A percentile compares a stretch with the other conserved stretches of the same genome.
Conservation (phyloP, 495 filamentous ascomycete genomes). For the Neurospora tetraspora region DNA sequence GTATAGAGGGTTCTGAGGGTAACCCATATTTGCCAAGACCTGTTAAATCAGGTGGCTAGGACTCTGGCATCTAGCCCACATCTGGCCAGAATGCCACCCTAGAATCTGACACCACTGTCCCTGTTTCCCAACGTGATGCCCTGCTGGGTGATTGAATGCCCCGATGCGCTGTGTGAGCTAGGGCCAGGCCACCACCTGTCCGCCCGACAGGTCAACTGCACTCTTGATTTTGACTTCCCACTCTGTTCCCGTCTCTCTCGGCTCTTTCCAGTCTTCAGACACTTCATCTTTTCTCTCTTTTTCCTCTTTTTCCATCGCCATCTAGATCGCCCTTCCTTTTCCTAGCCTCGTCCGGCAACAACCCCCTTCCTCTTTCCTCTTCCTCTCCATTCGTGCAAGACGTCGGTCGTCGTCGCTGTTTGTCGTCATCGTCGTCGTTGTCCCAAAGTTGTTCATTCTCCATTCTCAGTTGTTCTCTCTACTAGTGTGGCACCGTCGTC, state of each 20-base stretch:
- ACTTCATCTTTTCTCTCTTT: conserved; percentile 20
- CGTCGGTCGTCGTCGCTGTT: conserved; percentile 18
- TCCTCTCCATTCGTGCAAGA: conserved; percentile 30
- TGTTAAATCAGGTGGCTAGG: too few species aligned
- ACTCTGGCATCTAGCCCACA: too few species aligned
- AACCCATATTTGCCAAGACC: too few species aligned
- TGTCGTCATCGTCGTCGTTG: conserved; percentile 18
- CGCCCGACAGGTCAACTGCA: not conserved
- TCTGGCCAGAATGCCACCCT: too few species aligned
- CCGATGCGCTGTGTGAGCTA: not conserved
- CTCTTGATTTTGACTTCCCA: not conserved
- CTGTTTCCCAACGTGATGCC: too few species aligned
- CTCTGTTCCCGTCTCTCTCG: too few species aligned
- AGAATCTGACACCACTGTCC: too few species aligned
- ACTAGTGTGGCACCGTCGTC: not conserved
- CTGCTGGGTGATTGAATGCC: not conserved
- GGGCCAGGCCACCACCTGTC: not conserved
- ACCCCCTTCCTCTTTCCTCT: conserved; percentile 25
- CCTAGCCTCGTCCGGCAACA: conserved; percentile 3
- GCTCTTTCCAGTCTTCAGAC: conserved; percentile 11
- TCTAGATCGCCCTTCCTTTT: conserved; percentile 35
- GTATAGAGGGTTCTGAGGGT: too few species aligned
- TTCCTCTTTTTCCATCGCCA: conserved; percentile 23
- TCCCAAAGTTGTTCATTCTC: not conserved
- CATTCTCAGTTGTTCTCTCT: not conserved